Percentiles rank a stretch among this genome's conserved stretches.
These are phyloP conservation scores for Aspergillus pseudoviridinutans DNA, from an alignment of 2,329 filamentous ascomycete genomes.

Conservation along the genomic window DNA sequence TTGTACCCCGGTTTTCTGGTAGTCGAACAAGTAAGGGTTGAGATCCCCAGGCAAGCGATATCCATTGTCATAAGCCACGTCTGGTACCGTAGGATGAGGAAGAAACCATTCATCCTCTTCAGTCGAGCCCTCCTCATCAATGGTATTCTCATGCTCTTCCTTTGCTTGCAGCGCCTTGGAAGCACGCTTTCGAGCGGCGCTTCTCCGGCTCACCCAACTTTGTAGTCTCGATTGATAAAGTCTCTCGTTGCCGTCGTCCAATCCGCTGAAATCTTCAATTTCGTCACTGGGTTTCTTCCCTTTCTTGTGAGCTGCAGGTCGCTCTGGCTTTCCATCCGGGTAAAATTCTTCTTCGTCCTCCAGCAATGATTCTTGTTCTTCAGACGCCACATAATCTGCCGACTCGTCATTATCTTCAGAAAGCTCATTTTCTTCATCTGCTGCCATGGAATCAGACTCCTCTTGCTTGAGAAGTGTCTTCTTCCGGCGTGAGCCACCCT, in stretches of 20 bases:
- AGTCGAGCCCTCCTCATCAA: slow-evolving; percentile 38
- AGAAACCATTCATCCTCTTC: slow-evolving; percentile 67
- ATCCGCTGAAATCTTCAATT: slow-evolving; percentile 55
- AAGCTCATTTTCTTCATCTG: slow-evolving; percentile 10
- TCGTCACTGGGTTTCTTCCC: slow-evolving; percentile 32
- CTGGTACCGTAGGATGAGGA: slow-evolving; percentile 76
- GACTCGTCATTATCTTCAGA: slow-evolving; percentile 32
- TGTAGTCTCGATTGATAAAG: slow-evolving; percentile 72
- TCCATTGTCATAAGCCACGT: slow-evolving; percentile 69
- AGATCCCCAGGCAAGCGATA: slow-evolving; percentile 88
- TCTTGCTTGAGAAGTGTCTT: slow-evolving; percentile 1
- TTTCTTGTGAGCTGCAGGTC: slow-evolving; percentile 14
- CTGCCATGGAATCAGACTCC: slow-evolving; percentile 5
- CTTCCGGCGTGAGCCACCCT: slow-evolving; percentile 2
- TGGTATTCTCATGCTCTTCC: slow-evolving; percentile 31
- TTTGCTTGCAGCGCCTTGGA: slow-evolving; percentile 31
- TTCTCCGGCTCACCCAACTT: slow-evolving; percentile 67
- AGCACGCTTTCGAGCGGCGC: slow-evolving; percentile 53
- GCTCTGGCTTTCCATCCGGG: slow-evolving; percentile 25
- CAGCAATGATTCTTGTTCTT: slow-evolving; percentile 23
- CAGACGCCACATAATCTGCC: slow-evolving; percentile 31
- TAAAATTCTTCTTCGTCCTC: slow-evolving; percentile 36
- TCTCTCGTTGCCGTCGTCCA: slow-evolving; percentile 86
- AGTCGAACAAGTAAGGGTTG: slow-evolving; percentile 86
- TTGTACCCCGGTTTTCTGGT: slow-evolving; percentile 94